Evolutionary conservation across 2,329 filamentous ascomycete species (phyloP), one percentile per base, ranked within the genome.

Genomic region (Neonectria neomacrospora): DNA sequence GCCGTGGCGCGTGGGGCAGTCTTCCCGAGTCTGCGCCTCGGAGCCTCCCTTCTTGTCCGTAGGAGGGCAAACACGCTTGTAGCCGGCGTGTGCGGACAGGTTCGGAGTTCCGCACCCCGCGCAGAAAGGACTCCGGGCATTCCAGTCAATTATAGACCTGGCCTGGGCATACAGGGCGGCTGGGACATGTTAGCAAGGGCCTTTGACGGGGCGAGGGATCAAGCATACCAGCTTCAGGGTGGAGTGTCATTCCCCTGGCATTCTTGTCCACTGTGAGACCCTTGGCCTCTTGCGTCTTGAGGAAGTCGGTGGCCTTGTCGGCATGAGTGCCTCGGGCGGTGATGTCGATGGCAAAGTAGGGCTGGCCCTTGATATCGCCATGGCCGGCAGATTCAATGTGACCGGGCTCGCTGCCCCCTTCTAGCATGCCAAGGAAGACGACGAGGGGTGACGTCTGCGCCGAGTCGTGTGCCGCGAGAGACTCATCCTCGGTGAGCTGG

Each of bases 141-240:
- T 98, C 96, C 96, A 99, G 81, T 98, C 96, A 37, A 96, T 83
- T 26, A 97, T 84, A 48, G 94, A 91, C 58, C 95, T 90, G 8
- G 94, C 92, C 79, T 97, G 93, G 14, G 93, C 95, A 71, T 94
- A 97, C 48, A 97, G 91, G 53, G 94, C 93, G 63, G 94, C 96
- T 96, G 66, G 16, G 28, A 54, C 18, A 61, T 23, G 53, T 73
- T 47, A 71, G 60, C 22, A 26, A 30, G 39, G 10, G 44, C 16
- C 9, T 41, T 34, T 26, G 74, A 71, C 22, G 28, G 26, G 45
- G 20, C 34, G 28, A n/a, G 47, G 22, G 14, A 4, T 58, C 10
- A 7, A 67, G 12, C 81, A 53, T 80, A 91, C 89, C 89, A 73
- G 89, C 85, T 67, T 86, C 81, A 2, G 89, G 82, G 4, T 83